These are phyloP conservation scores for Malassezia yamatoensis DNA, from an alignment of 1,284 basidiomycete species.

Conservation along the genomic window DNA sequence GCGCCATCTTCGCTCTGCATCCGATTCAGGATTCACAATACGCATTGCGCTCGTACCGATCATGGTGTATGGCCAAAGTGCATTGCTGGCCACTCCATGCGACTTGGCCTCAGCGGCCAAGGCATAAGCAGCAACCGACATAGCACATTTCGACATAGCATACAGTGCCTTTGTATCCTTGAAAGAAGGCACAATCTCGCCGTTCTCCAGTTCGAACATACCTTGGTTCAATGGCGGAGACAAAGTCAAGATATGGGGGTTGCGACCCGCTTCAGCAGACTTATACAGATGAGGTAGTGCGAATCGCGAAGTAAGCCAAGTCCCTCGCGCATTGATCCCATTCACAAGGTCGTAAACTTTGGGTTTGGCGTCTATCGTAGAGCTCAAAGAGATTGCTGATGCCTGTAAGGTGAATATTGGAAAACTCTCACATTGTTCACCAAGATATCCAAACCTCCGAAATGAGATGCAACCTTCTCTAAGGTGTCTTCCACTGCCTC, in stretches of 20 bases:
- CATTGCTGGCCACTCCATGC: conserved; percentile 30
- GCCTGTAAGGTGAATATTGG: conserved; percentile 16
- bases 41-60: conserved; percentile 39
- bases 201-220: conserved; percentile 1
- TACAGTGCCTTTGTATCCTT: conserved; percentile 27
- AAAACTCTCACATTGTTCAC: conserved; percentile 38
- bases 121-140: conserved; percentile 36
- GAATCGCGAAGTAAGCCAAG: conserved; percentile 34
- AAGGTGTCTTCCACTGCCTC: conserved; percentile 33
- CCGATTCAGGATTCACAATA: conserved; percentile 28
- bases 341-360: conserved; percentile 25
- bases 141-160: conserved; percentile 42
- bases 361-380: conserved; percentile 23
- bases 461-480: conserved; percentile 20
- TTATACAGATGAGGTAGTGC: conserved; percentile 39
- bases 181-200: conserved; percentile 24
- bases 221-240: conserved; percentile 30
- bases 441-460: conserved; percentile 43
- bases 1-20: conserved; percentile 27
- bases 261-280: conserved; percentile 19
- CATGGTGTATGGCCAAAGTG: conserved; percentile 35
- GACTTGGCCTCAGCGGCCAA: conserved; percentile 37
- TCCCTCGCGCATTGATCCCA: conserved; percentile 39
- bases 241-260: conserved; percentile 45
- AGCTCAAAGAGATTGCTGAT: conserved; percentile 41